A percentile compares a stretch with the other conserved stretches of the same genome.
These are phyloP conservation scores for Pleurotus sapidus DNA, from an alignment of 768 basidiomycete genomes.

Conservation along the genomic window DNA sequence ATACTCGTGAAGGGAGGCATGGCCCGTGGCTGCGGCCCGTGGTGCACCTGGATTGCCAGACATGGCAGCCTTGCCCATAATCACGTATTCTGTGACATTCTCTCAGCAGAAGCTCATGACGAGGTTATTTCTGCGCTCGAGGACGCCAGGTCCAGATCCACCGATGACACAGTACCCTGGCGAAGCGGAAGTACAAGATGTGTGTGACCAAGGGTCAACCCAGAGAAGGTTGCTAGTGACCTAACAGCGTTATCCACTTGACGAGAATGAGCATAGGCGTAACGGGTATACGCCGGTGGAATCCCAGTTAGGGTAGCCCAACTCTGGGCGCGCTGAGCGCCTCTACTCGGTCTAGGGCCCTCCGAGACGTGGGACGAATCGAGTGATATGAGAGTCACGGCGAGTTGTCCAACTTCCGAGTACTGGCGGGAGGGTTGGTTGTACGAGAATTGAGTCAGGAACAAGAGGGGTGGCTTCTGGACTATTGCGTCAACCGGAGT, in stretches of 20 bases:
- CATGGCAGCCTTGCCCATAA: no score
- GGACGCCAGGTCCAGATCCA: neutral
- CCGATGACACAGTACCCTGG: neutral
- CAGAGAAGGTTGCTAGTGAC: neutral
- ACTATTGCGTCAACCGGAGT: neutral
- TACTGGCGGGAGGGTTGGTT: no score
- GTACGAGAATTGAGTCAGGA: no score
- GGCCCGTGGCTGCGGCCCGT: no score
- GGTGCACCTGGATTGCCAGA: no score
- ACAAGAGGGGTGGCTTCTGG: no score
- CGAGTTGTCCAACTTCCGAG: no score
- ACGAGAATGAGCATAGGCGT: neutral
- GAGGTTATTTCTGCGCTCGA: neutral
- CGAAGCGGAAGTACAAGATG: neutral
- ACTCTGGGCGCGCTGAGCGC: neutral
- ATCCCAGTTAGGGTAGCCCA: neutral
- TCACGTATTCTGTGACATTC: neutral
- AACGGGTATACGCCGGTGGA: neutral
- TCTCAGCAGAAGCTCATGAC: neutral
- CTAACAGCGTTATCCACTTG: neutral
- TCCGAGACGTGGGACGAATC: neutral
- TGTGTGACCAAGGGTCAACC: neutral
- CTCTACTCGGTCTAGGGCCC: neutral
- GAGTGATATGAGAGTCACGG: no score
- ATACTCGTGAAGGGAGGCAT: no score